Evolutionary conservation across 352 stramenopile genomes (phyloP), one percentile per base, ranked within the genome.

Genomic region (Phytopythium sindhum): DNA sequence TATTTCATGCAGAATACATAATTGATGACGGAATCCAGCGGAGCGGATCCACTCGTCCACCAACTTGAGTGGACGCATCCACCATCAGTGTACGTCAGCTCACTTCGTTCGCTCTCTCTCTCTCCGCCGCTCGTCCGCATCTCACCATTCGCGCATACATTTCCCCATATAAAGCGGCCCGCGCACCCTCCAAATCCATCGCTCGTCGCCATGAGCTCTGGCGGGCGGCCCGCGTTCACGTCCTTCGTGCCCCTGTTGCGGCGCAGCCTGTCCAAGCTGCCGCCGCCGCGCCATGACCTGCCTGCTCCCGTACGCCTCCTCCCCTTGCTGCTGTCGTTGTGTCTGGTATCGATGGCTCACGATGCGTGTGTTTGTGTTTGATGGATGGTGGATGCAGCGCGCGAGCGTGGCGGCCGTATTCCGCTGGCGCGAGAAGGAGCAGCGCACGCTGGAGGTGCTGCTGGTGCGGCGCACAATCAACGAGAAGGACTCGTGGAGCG

Each of bases 381-480:
- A 19, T 45, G 4, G 33, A 41, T 21, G 26, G 9, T 57, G 29
- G 8, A 45, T 44, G 17, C 61, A 95, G 86, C 68, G 73, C 35
- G 86, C 86, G 24, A 91, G 84, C 50, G 86, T 95, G 29, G 86
- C 86, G 2, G 86, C 86, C 1, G 74, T 95, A 33, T 93, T 95
- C 63, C 86, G 86, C 12, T 91, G 80, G 83, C 80, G 79, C n/a
- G 79, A 90, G 60, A 77, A 77, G 48, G 73, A 89, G 64, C 73
- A 86, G 45, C 68, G 45, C 15, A 84, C 81, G 55, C 70, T 95
- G 0, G 77, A 95, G 61, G 60, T 95, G 56, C 71, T 95, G 26
- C 85, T 93, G 45, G 86, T 95, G 59, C 80, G 84, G 10, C 84
- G 87, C 28, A 78, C 74, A 23, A 68, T 91, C 59, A 95, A 92